These are phyloP conservation scores for Senecio squalidus DNA, from an alignment of 140 eudicot species.

Conservation along the genomic window DNA sequence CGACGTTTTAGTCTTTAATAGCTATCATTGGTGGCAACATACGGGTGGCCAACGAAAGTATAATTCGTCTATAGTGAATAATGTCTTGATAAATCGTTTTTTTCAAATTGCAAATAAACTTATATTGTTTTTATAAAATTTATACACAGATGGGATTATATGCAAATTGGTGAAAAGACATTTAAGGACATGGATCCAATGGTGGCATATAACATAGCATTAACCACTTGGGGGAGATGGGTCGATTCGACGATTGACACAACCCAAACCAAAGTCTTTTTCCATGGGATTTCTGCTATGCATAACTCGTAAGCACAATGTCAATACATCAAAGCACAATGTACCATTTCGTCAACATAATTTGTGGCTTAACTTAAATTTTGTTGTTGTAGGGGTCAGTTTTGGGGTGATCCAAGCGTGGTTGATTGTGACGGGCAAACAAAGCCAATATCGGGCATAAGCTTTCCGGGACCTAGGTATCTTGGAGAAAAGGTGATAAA, in stretches of 20 bases:
- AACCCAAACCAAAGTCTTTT: constrained; percentile 53
- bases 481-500: constrained; percentile 20
- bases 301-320: constrained; percentile 68
- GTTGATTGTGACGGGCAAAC: constrained; percentile 52
- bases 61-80: too few relatives aligned
- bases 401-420: constrained; percentile 53
- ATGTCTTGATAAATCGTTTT: too few relatives aligned
- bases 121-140: background rate
- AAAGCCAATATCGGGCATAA: constrained; percentile 50
- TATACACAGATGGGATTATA: constrained; percentile 79
- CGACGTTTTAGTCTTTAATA: constrained; percentile 71
- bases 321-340: too few relatives aligned
- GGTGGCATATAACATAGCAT: constrained; percentile 73
- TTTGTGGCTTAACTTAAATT: too few relatives aligned
- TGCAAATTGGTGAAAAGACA: constrained; percentile 52
- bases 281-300: constrained; percentile 69
- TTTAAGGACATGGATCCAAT: constrained; percentile 57
- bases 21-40: constrained; percentile 93
- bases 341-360: too few relatives aligned
- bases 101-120: too few relatives aligned
- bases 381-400: constrained; percentile 76
- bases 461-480: constrained; percentile 46
- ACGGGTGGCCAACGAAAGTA: constrained; percentile 51
- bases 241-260: constrained; percentile 65
- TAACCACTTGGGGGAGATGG: constrained; percentile 86